These are phyloP conservation scores for Gymnopilus dilepis DNA, from an alignment of 768 basidiomycete genomes.

Conservation along the genomic window DNA sequence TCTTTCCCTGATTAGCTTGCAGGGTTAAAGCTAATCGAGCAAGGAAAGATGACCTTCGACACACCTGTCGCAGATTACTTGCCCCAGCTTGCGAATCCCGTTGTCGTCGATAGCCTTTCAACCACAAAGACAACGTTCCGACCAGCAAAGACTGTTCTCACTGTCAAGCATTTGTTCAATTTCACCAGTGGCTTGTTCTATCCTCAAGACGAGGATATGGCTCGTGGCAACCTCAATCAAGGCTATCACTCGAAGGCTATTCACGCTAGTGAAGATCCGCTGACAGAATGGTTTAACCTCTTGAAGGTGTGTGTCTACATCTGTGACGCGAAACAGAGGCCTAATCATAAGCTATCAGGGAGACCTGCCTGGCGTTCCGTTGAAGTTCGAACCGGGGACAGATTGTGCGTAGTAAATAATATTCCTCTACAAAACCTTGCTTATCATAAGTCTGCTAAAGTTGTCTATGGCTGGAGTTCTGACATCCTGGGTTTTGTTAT, in stretches of 20 bases:
- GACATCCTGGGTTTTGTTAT: conserved; percentile 39
- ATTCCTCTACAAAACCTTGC: neutral
- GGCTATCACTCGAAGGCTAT: conserved; percentile 32
- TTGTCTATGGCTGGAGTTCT: conserved; percentile 38
- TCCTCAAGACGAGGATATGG: conserved; percentile 16
- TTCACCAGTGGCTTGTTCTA: conserved; percentile 41
- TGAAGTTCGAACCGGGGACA: conserved; percentile 40
- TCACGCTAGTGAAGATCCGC: conserved; percentile 25
- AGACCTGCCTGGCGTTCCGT: conserved; percentile 29
- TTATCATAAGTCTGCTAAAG: conserved; percentile 15
- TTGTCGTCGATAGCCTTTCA: conserved; percentile 30
- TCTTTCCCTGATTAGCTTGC: conserved; percentile 30
- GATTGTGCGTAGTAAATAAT: conserved; percentile 29
- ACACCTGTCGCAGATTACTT: conserved; percentile 32
- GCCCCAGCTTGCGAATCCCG: conserved; percentile 35
- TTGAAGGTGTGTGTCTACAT: conserved; percentile 24
- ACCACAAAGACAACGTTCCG: conserved; percentile 26
- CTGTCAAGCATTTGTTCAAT: conserved; percentile 36
- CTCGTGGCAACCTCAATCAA: conserved; percentile 12
- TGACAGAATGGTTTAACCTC: conserved; percentile 27
- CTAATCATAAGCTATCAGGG: conserved; percentile 26
- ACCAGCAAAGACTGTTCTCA: conserved; percentile 30
- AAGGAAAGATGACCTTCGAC: conserved; percentile 32
- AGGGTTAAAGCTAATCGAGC: conserved; percentile 37
- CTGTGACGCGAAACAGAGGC: too few relatives aligned